phyloP scores from a whole-genome alignment of 495 filamentous ascomycete genomes.

The Aspergillus haitiensis region DNA sequence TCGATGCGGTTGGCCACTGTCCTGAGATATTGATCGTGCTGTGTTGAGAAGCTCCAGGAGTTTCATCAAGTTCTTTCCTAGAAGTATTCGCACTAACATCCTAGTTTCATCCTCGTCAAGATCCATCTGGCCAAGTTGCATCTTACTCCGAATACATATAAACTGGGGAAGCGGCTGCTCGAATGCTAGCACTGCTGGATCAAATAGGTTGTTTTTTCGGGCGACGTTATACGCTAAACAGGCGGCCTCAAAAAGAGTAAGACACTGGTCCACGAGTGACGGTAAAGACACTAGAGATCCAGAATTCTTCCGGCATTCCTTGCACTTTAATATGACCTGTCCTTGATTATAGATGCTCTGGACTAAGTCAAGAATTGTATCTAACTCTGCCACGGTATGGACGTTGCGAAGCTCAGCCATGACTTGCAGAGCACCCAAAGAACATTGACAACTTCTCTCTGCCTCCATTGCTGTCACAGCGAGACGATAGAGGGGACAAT shows the following conservation, averaged over 20 bases:
- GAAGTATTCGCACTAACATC: slow-evolving; percentile 31
- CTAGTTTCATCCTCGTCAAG: slow-evolving; percentile 32
- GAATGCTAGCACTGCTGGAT: slow-evolving; percentile 25
- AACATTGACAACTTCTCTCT: slow-evolving; percentile 28
- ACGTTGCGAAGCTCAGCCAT: slow-evolving; percentile 31
- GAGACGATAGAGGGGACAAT: background rate
- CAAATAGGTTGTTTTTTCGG: slow-evolving; percentile 29
- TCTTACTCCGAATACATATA: slow-evolving; percentile 36
- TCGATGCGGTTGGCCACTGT: slow-evolving; percentile 19
- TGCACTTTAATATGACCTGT: slow-evolving; percentile 28
- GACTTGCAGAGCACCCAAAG: slow-evolving; percentile 26
- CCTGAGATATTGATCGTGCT: slow-evolving; percentile 20
- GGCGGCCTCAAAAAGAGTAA: slow-evolving; percentile 34
- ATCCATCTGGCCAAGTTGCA: slow-evolving; percentile 33
- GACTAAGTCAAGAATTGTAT: slow-evolving; percentile 30
- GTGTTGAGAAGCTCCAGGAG: slow-evolving; percentile 31
- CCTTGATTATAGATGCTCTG: slow-evolving; percentile 33
- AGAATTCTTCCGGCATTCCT: slow-evolving; percentile 24
- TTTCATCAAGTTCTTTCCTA: slow-evolving; percentile 28
- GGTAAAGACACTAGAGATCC: slow-evolving; percentile 29
- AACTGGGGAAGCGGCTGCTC: slow-evolving; percentile 28
- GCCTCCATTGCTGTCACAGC: slow-evolving; percentile 17
- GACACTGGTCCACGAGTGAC: slow-evolving; percentile 30
- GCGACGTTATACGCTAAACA: slow-evolving; percentile 34
- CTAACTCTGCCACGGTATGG: slow-evolving; percentile 32